Evolutionary conservation across 2,329 filamentous ascomycete genomes (phyloP).

Genomic region (Chrysoporthe puriensis): DNA sequence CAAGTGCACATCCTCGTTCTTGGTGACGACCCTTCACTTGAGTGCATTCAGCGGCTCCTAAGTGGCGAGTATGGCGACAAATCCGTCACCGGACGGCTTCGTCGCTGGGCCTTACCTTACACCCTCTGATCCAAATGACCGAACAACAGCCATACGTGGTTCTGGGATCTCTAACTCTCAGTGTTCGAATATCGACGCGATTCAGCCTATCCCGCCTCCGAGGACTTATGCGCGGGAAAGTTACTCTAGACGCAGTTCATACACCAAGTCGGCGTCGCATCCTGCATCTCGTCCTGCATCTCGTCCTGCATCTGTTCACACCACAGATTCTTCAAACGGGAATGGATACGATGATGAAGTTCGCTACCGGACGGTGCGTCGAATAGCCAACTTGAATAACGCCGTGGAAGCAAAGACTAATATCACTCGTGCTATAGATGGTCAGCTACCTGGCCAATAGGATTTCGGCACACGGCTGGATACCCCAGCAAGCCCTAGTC

Average conservation of each 20-base stretch:
- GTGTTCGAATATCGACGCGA: background rate
- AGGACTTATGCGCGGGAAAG: background rate
- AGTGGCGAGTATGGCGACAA: background rate
- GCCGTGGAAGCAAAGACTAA: background rate
- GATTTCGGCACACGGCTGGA: slow-evolving; percentile 37
- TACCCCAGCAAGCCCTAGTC: slow-evolving; percentile 32
- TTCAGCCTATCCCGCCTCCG: slow-evolving; percentile 10
- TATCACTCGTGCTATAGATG: slow-evolving; percentile 33
- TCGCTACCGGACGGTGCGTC: slow-evolving; percentile 38
- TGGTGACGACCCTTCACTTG: background rate
- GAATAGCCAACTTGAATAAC: background rate
- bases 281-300: slow-evolving; percentile 1
- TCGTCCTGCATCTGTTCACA: slow-evolving; percentile 24
- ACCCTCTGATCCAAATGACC: background rate
- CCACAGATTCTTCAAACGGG: slow-evolving; percentile 20
- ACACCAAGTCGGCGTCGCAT: slow-evolving; percentile 2
- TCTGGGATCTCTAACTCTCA: background rate
- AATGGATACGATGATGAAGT: slow-evolving; percentile 37
- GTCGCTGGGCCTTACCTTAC: background rate
- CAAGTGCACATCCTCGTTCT: background rate
- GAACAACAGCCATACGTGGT: background rate
- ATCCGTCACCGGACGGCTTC: background rate
- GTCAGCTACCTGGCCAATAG: slow-evolving; percentile 38
- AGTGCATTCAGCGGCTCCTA: background rate
- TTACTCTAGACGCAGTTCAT: slow-evolving; percentile 5